A percentile compares a stretch with the other conserved stretches of the same genome.
phyloP scores from a whole-genome alignment of 768 basidiomycete species.

The Amanita molliuscula region DNA sequence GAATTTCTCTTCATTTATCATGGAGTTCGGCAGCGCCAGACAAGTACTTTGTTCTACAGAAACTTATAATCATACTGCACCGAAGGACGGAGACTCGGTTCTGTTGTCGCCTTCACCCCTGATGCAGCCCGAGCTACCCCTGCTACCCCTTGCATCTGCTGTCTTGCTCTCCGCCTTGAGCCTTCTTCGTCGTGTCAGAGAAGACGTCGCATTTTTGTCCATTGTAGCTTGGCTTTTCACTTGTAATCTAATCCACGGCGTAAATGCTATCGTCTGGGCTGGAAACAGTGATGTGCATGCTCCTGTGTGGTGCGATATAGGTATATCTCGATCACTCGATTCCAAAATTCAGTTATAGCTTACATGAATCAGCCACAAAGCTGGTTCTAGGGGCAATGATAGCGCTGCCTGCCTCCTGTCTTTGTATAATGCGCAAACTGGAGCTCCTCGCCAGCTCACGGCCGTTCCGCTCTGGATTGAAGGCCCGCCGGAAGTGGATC shows the following conservation, averaged over 20 bases:
- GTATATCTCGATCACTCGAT: constrained; percentile 21
- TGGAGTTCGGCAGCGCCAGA: background rate
- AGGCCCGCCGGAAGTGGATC: constrained; percentile 27
- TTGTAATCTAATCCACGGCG: constrained; percentile 36
- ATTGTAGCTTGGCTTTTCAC: constrained; percentile 42
- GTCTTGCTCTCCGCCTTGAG: constrained; percentile 28
- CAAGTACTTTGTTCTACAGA: background rate
- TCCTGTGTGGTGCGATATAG: constrained; percentile 71
- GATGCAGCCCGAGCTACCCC: constrained; percentile 28
- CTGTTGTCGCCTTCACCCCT: background rate
- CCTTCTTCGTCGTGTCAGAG: constrained; percentile 33
- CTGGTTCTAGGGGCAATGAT: constrained; percentile 31
- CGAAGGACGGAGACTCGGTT: background rate
- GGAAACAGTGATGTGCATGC: constrained; percentile 33
- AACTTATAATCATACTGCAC: background rate
- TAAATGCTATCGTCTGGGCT: constrained; percentile 56
- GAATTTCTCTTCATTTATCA: background rate
- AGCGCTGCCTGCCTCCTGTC: constrained; percentile 47
- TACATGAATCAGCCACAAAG: background rate
- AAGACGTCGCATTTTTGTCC: constrained; percentile 35
- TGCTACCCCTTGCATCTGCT: constrained; percentile 35
- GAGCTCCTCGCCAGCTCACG: constrained; percentile 42
- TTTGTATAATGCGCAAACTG: constrained; percentile 47
- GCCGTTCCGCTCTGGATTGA: constrained; percentile 19
- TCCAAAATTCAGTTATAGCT: background rate